Base-by-base conservation (phyloP, 1,284 basidiomycete genomes). In the Naganishia albida region DNA sequence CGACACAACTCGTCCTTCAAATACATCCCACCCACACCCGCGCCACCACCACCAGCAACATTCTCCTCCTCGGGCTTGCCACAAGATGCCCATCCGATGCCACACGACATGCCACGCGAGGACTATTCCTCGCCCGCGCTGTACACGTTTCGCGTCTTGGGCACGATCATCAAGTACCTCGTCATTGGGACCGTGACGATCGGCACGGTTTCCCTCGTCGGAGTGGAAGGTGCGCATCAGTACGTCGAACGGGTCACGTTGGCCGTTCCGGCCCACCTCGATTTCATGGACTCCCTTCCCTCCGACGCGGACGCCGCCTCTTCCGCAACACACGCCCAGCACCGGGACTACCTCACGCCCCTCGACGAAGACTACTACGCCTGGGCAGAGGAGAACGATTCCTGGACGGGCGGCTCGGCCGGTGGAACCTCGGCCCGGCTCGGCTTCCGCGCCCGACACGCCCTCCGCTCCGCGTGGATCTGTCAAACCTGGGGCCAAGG, bases 341-440 rank as follows among this genome's bases (percentile, higher is more conserved):
- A 51, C 10, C n/a, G 52, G 43, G 42, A 86, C 63, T 30, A 57
- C 28, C 28, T 57, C 8, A 57, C 55, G 2, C 46, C 46, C 2
- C 20, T 38, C 38, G 72, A 72, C 40, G 85, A 88, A 66, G 86
- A 88, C 55, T 81, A 80, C 8, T 92, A 85, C 84, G 86, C 87
- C 68, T 93, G 90, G 91, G 83, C 87, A 71, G 74, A 82, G 12
- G 88, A 90, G 67, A 82, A 82, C 40, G 86, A 87, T 66, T 81
- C 82, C 49, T 92, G 90, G 90, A 84, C 88, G 1, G 88, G 88
- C n/a, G 85, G 87, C 48, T 57, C 72, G 7, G 73, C 67, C 23
- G 88, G 88, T 8, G 91, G 90, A 44, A 92, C 90, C 16, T 88
- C 91, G 74, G 82, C 87, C 6, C 82, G 80, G 10, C 81, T 93